Evolutionary conservation across 2,329 filamentous ascomycete species (phyloP).

Genomic region (Colletotrichum lini): DNA sequence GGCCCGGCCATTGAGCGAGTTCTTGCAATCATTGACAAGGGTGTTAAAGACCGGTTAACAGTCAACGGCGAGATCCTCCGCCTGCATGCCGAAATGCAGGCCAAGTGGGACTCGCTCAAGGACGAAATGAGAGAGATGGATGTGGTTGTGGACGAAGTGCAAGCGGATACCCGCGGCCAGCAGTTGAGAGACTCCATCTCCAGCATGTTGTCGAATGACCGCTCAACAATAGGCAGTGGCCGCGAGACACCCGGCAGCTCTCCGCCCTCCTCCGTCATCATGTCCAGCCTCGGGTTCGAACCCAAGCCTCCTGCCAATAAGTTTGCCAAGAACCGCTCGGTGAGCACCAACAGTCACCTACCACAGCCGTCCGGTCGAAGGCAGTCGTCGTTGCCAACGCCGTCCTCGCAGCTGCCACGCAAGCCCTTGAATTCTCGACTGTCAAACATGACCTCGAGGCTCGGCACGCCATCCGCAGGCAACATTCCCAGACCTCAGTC

Average conservation of each 20-base stretch:
- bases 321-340: conserved; percentile 62
- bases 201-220: conserved; percentile 88
- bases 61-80: conserved; percentile 96
- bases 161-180: conserved; percentile 74
- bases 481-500: conserved; percentile 61
- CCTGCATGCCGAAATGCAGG: conserved; percentile 86
- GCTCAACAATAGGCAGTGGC: conserved; percentile 78
- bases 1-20: conserved; percentile 93
- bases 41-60: conserved; percentile 94
- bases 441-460: conserved; percentile 66
- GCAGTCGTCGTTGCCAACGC: conserved; percentile 64
- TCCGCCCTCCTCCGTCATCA: conserved; percentile 73
- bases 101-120: conserved; percentile 84
- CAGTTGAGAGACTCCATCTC: conserved; percentile 93
- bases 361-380: conserved; percentile 62
- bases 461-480: conserved; percentile 57
- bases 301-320: conserved; percentile 61
- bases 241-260: conserved; percentile 80
- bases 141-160: conserved; percentile 79
- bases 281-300: conserved; percentile 68
- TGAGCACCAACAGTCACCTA: conserved; percentile 62
- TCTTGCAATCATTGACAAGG: conserved; percentile 92
- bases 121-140: conserved; percentile 85
- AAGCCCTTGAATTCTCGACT: conserved; percentile 60
- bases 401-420: conserved; percentile 56